Conservation (phyloP, 148 eudicot species). For the Cornus florida region DNA sequence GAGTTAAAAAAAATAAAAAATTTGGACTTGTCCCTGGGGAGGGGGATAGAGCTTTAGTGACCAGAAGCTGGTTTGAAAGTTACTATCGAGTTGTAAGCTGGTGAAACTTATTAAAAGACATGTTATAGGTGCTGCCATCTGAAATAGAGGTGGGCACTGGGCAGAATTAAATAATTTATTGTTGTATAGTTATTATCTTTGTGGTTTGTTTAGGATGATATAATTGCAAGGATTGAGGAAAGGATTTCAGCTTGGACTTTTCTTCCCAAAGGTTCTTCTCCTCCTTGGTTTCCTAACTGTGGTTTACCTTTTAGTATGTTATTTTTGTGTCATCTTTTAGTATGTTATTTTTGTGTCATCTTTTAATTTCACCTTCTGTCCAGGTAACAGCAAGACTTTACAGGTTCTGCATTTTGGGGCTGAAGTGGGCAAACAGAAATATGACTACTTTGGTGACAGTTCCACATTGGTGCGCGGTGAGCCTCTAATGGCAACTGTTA, state of each 20-base stretch:
- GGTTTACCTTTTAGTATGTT: conserved; percentile 11
- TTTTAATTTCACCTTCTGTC: neutral
- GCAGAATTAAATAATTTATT: no score
- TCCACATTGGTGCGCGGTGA: conserved; percentile 35
- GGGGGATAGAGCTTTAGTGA: neutral
- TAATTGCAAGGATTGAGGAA: conserved; percentile 57
- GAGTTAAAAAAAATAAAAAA: neutral
- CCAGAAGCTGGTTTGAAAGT: neutral
- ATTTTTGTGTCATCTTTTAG: neutral
- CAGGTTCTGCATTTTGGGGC: conserved; percentile 43
- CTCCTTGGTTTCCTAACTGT: conserved; percentile 6
- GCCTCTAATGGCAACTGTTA: conserved; percentile 77
- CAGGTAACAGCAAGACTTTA: conserved; percentile 64
- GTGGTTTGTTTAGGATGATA: conserved; percentile 50
- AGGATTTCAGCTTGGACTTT: conserved; percentile 90
- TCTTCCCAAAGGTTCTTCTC: conserved; percentile 69
- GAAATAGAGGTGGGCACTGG: neutral
- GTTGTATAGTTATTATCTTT: neutral
- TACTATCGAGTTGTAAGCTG: no score
- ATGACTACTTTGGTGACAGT: conserved; percentile 52
- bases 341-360: neutral
- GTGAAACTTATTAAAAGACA: neutral
- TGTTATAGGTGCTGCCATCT: neutral
- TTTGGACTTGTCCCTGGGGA: neutral
- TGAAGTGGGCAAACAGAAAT: conserved; percentile 49